These are phyloP conservation scores for Solanum corneliomulleri DNA, from an alignment of 257 asterid species.

Conservation along the genomic window DNA sequence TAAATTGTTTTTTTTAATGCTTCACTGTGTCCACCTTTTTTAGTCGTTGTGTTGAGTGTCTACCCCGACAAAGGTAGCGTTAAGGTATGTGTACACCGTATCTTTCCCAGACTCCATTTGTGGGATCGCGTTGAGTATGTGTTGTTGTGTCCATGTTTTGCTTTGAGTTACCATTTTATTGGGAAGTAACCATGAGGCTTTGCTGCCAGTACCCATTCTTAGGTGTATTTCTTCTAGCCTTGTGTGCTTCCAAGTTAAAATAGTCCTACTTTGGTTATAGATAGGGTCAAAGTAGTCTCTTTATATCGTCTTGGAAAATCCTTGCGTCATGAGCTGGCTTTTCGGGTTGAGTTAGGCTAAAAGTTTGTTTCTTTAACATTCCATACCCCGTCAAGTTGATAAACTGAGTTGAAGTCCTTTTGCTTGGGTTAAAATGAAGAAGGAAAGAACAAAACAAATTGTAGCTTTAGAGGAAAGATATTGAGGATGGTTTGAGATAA, in stretches of 20 bases:
- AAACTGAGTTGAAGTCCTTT: not conserved
- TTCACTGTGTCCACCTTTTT: not conserved
- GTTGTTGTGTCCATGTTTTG: not conserved
- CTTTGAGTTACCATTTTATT: not conserved
- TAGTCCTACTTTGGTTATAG: not conserved
- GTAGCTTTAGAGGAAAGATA: not conserved
- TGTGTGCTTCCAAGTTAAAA: not conserved
- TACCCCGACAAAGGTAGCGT: not conserved
- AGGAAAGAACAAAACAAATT: not conserved
- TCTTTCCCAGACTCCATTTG: not conserved
- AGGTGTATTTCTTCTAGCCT: not conserved
- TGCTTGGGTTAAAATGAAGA: not conserved
- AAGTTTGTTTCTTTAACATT: not conserved
- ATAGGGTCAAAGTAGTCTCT: not conserved
- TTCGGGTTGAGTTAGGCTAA: not conserved
- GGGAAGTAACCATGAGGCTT: not conserved
- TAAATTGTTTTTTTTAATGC: not conserved
- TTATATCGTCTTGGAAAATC: not conserved
- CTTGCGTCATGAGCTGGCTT: not conserved
- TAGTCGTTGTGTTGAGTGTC: not conserved
- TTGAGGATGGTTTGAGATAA: not conserved
- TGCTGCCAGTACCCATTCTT: not conserved
- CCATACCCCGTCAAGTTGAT: not conserved
- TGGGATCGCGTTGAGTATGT: not conserved
- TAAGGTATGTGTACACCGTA: not conserved